Conservation (phyloP, 176 grass and related monocot genomes). For the Tuctoria greenei region DNA sequence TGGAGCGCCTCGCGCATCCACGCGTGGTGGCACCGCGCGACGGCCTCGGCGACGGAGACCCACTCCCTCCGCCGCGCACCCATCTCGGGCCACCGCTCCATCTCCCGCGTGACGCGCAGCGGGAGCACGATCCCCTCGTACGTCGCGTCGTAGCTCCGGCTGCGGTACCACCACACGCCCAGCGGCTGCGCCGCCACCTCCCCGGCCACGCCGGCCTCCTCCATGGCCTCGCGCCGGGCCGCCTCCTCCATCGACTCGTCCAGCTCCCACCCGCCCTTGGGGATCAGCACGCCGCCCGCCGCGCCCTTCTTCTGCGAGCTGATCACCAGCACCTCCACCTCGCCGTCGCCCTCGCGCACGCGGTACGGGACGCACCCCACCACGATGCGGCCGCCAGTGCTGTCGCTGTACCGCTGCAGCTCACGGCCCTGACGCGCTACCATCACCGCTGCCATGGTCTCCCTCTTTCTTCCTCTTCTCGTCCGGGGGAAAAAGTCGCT, state of each 20-base stretch:
- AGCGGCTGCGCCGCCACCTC: conserved; percentile 28
- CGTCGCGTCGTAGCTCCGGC: conserved; percentile 47
- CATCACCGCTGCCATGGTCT: conserved; percentile 46
- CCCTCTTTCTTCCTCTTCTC: neutral
- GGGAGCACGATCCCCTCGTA: conserved; percentile 62
- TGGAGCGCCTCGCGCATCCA: conserved; percentile 50
- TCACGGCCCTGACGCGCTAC: conserved; percentile 64
- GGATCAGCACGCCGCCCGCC: conserved; percentile 48
- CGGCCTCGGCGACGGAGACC: conserved; percentile 38
- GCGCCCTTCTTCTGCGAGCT: conserved; percentile 58
- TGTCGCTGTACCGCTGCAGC: conserved; percentile 62
- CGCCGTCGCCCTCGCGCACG: neutral
- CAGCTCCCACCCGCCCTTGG: conserved; percentile 76
- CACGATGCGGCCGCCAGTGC: conserved; percentile 53
- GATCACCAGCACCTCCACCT: conserved; percentile 64
- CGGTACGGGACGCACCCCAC: conserved; percentile 75
- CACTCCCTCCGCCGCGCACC: conserved; percentile 33
- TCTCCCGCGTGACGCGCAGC: conserved; percentile 52
- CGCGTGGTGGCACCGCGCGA: conserved; percentile 26
- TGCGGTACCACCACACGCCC: conserved; percentile 53
- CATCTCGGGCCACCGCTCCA: conserved; percentile 68
- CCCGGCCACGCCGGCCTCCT: conserved; percentile 67
- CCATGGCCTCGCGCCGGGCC: conserved; percentile 53
- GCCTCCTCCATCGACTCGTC: conserved; percentile 70
- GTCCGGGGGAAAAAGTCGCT: too few relatives aligned